These are phyloP conservation scores for Fraxinus excelsior DNA, from an alignment of 257 asterid genomes.

Conservation along the genomic window DNA sequence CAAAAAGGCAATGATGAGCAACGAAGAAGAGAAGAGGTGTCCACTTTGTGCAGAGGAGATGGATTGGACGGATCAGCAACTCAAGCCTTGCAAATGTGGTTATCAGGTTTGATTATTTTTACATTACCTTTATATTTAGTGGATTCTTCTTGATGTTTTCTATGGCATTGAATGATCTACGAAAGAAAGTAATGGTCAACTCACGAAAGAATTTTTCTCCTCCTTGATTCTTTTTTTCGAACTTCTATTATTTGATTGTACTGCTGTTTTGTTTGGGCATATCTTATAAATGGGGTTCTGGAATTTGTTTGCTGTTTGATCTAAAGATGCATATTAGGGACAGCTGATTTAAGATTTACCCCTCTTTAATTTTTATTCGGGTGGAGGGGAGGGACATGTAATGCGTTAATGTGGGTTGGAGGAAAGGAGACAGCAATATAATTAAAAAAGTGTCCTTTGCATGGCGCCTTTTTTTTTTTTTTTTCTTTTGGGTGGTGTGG, in stretches of 20 bases:
- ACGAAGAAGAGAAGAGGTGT: slow-evolving; percentile 93
- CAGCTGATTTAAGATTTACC: not conserved
- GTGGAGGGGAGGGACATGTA: not conserved
- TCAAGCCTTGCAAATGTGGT: slow-evolving; percentile 91
- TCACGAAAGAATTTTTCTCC: not conserved
- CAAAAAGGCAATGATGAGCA: slow-evolving; percentile 68
- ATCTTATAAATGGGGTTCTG: not conserved
- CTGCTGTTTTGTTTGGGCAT: not conserved
- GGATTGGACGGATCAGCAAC: slow-evolving; percentile 99
- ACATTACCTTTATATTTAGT: not conserved
- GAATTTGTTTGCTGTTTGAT: not conserved
- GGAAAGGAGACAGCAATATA: not conserved
- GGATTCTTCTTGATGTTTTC: not conserved
- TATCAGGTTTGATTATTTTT: slow-evolving; percentile 66
- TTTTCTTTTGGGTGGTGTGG: not conserved
- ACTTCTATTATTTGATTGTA: not conserved
- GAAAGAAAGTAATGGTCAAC: slow-evolving; percentile 38
- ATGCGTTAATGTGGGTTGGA: not conserved
- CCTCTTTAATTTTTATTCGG: not conserved
- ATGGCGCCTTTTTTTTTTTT: no score
- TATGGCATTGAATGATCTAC: slow-evolving; percentile 52
- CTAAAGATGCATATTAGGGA: not conserved
- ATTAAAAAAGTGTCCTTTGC: not conserved
- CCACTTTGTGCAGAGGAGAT: slow-evolving; percentile 98
- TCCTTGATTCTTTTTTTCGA: no score